Percentiles rank a stretch among this genome's conserved stretches.
Conservation (phyloP, 257 asterid genomes). For the Prunella vulgaris region DNA sequence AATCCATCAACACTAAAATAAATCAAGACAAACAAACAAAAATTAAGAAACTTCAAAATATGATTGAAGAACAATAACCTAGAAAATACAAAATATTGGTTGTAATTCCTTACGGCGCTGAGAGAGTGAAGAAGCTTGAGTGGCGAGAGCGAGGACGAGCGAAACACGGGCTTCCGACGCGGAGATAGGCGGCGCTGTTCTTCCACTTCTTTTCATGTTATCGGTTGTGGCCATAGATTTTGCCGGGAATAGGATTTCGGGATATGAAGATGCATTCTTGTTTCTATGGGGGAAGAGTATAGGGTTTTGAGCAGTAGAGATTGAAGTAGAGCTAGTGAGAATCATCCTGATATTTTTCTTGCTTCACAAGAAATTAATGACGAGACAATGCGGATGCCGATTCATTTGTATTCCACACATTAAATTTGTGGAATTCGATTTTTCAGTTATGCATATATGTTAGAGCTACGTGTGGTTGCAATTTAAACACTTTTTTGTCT, state of each 20-base stretch:
- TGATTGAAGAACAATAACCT: not conserved
- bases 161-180: constrained; percentile 59
- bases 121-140: constrained; percentile 58
- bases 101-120: constrained; percentile 47
- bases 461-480: no score
- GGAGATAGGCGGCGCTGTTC: constrained; percentile 25
- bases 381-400: not conserved
- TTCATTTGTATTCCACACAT: no score
- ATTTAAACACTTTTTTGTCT: no score
- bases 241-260: constrained; percentile 11
- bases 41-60: constrained; percentile 10
- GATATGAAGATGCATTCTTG: not conserved
- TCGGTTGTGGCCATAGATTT: constrained; percentile 31
- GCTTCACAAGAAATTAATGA: not conserved
- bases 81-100: not conserved
- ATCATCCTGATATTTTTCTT: constrained; percentile 19
- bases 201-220: constrained; percentile 2
- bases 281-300: constrained; percentile 7
- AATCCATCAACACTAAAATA: constrained; percentile 57
- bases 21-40: no score
- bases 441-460: no score
- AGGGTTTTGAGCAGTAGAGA: constrained; percentile 9
- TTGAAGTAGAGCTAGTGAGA: constrained; percentile 17
- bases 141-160: constrained; percentile 71
- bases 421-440: no score